phyloP scores from a whole-genome alignment of 2,329 filamentous ascomycete genomes.

The Fusarium piperis region DNA sequence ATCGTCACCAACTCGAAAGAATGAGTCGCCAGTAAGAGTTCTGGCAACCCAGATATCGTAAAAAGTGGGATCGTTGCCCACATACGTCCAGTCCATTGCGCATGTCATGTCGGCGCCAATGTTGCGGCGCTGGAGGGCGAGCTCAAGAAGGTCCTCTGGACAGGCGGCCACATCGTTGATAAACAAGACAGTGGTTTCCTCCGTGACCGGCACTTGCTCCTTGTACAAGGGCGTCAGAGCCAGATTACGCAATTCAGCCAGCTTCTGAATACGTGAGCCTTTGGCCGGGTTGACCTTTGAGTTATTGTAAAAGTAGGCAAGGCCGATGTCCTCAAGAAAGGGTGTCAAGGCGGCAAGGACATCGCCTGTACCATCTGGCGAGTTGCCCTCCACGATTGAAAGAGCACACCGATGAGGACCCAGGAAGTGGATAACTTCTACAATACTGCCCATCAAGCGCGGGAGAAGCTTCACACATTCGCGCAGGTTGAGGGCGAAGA shows the following conservation, averaged over 20 bases:
- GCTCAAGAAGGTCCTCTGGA: conserved; percentile 65
- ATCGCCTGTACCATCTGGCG: conserved; percentile 63
- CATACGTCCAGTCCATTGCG: conserved; percentile 66
- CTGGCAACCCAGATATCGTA: conserved; percentile 68
- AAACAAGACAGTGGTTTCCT: conserved; percentile 59
- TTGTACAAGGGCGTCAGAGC: conserved; percentile 59
- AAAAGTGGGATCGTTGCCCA: conserved; percentile 57
- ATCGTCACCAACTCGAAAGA: conserved; percentile 62
- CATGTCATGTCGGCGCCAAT: conserved; percentile 66
- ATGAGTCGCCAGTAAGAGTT: conserved; percentile 61
- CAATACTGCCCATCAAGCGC: conserved; percentile 60
- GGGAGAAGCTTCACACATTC: conserved; percentile 57
- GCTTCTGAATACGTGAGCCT: conserved; percentile 55
- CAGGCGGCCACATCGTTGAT: conserved; percentile 65
- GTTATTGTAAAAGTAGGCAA: conserved; percentile 53
- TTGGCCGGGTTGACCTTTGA: conserved; percentile 56
- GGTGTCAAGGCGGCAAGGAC: conserved; percentile 55
- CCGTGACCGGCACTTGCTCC: conserved; percentile 35
- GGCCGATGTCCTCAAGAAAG: conserved; percentile 51
- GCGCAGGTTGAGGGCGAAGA: conserved; percentile 64
- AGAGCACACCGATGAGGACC: conserved; percentile 61
- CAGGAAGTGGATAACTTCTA: conserved; percentile 60
- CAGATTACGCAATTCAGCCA: conserved; percentile 63
- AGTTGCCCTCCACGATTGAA: conserved; percentile 66
- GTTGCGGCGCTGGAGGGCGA: conserved; percentile 57